phyloP scores from a whole-genome alignment of 2,329 filamentous ascomycete species.

The Penicillium sp. region DNA sequence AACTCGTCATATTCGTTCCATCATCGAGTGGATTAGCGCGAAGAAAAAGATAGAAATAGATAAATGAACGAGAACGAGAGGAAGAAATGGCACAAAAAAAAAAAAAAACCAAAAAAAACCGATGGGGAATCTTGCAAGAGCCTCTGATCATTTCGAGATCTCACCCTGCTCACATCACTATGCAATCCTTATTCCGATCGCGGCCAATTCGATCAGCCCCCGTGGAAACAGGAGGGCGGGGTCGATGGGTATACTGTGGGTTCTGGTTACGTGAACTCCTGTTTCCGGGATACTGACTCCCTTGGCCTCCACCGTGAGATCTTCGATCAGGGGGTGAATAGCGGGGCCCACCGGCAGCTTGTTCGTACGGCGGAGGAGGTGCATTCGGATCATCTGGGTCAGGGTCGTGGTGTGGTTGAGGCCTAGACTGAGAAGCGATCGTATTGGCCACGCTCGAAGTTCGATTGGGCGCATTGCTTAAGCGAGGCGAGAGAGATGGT shows the following conservation, averaged over 20 bases:
- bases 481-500: conserved; percentile 11
- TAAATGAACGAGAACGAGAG: too few species aligned
- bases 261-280: conserved; percentile 12
- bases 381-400: conserved; percentile 48
- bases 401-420: conserved; percentile 11
- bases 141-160: neutral
- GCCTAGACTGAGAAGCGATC: conserved; percentile 11
- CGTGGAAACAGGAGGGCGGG: neutral
- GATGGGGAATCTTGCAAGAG: neutral
- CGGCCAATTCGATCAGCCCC: conserved; percentile 19
- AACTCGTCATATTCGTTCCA: conserved; percentile 17
- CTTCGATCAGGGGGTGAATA: conserved; percentile 53
- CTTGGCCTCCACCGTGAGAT: conserved; percentile 30
- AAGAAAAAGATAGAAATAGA: neutral
- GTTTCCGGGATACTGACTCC: conserved; percentile 23
- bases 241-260: conserved; percentile 1
- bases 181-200: conserved; percentile 44
- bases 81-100: neutral
- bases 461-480: conserved; percentile 17
- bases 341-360: conserved; percentile 57
- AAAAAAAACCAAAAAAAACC: too few species aligned
- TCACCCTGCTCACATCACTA: conserved; percentile 40
- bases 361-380: conserved; percentile 65
- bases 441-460: conserved; percentile 25
- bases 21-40: conserved; percentile 4